Evolutionary conservation across 257 asterid genomes (phyloP), one percentile per base, ranked within the genome.

Genomic region (Parsonsia alboflavescens): DNA sequence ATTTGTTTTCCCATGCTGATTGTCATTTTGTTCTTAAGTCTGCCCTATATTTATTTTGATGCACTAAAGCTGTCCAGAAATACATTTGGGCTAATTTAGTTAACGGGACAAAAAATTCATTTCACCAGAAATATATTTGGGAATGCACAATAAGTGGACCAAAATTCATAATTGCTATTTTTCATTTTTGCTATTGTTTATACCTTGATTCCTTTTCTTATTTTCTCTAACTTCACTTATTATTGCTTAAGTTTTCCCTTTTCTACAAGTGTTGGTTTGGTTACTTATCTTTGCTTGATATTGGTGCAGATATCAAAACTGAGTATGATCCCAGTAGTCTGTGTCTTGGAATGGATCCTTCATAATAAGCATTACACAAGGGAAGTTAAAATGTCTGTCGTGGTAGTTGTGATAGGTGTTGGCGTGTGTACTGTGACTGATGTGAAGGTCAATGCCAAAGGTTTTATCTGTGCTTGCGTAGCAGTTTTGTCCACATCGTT

Each of bases 391-490:
- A 70, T 86, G 78, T 64, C 98, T 21, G 98, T 93, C 53, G 85
- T 93, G 82, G 92, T 91, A 71, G 98, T 93, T 75, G 97, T 93
- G 75, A 88, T 93, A 70, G 98, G 98, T 54, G 98, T 91, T 62
- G 97, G 98, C 70, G 98, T 93, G 73, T 93, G 98, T 91, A 93
- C 98, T 21, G 97, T 93, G 80, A 93, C 98, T 12, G 98, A 93
- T 46, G 98, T 93, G 72, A 86, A 93, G 78, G 94, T 93, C 85
- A 93, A 93, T 70, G 86, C 85, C 75, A 91, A 86, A 80, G 98
- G 98, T 71, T 93, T 93, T 69, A 0, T 89, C 44, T 91, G 98
- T 74, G 98, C 98, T 68, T 89, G 92, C 76, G 88, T 93, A n/a
- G 97, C 98, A 68, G 97, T 93, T 75, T 54, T 93, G 16, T 80